Percentiles rank a stretch among this genome's conserved stretches.
Evolutionary conservation across 176 grass and related monocot genomes (phyloP).

Genomic region (Coix lacrymajobi): DNA sequence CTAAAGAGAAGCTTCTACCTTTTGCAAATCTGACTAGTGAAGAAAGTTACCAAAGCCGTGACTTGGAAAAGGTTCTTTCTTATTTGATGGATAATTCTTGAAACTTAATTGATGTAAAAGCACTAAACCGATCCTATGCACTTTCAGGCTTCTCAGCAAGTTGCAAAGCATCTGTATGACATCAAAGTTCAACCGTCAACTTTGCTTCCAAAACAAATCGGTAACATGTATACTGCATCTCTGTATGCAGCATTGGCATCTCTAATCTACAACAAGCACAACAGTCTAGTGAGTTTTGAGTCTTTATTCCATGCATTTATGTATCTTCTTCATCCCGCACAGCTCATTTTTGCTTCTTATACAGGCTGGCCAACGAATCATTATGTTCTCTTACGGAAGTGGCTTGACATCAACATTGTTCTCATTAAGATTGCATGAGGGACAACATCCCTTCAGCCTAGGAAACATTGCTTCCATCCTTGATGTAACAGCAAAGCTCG

Average conservation of each 20-base stretch:
- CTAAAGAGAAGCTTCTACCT: conserved; percentile 56
- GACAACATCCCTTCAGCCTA: conserved; percentile 66
- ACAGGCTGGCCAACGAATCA: conserved; percentile 60
- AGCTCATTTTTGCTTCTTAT: conserved; percentile 10
- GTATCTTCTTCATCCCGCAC: neutral
- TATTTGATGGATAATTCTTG: conserved; percentile 16
- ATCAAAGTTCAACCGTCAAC: conserved; percentile 76
- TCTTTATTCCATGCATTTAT: neutral
- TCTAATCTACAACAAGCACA: conserved; percentile 54
- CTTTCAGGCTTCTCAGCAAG: conserved; percentile 54
- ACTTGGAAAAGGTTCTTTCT: conserved; percentile 58
- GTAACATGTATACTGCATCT: conserved; percentile 77
- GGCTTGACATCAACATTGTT: conserved; percentile 69
- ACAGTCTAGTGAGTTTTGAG: conserved; percentile 35
- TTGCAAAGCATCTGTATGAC: conserved; percentile 63
- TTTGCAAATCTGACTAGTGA: conserved; percentile 53
- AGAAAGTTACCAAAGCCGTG: conserved; percentile 46
- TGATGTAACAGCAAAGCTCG: conserved; percentile 62
- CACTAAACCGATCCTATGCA: neutral
- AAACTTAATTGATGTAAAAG: conserved; percentile 16
- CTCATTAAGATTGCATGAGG: conserved; percentile 65
- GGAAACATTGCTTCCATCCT: conserved; percentile 63
- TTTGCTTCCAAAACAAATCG: conserved; percentile 63
- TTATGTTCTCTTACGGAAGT: conserved; percentile 97
- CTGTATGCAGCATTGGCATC: conserved; percentile 68